Evolutionary conservation across 176 grass and related monocot species (phyloP).

Genomic region (Aegilops bicornis): DNA sequence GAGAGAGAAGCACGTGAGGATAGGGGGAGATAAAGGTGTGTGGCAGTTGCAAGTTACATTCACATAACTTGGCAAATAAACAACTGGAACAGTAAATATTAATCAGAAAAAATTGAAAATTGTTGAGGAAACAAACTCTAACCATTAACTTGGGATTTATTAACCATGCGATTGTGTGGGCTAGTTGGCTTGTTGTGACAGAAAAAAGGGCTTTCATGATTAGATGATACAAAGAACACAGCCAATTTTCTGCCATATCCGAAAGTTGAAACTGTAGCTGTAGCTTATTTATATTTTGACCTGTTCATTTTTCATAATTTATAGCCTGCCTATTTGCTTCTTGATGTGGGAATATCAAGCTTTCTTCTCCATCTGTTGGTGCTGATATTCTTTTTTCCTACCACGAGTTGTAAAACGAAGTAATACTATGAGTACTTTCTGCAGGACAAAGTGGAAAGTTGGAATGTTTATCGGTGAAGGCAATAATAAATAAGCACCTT

Average conservation of each 20-base stretch:
- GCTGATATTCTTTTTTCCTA: conserved; percentile 20
- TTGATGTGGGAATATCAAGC: neutral
- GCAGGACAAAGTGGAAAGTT: conserved; percentile 97
- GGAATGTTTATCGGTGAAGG: conserved; percentile 81
- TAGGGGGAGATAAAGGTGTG: no score
- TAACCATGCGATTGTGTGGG: neutral
- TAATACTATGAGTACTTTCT: conserved; percentile 40
- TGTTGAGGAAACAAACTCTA: conserved; percentile 16
- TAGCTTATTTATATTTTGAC: neutral
- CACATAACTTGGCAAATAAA: conserved; percentile 7
- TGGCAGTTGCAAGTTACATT: neutral
- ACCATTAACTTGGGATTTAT: conserved; percentile 4
- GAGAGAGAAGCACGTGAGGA: no score
- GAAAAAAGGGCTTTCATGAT: neutral
- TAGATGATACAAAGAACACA: neutral
- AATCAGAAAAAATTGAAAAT: neutral
- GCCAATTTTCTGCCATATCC: conserved; percentile 11
- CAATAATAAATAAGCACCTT: conserved; percentile 70
- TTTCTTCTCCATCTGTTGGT: conserved; percentile 25
- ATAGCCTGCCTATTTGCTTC: conserved; percentile 9
- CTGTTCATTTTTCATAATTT: conserved; percentile 3
- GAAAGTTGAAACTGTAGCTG: conserved; percentile 16
- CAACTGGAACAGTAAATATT: neutral
- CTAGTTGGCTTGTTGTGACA: neutral
- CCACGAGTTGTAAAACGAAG: conserved; percentile 10